A percentile compares a stretch with the other conserved stretches of the same genome.
phyloP scores from a whole-genome alignment of 805 yeast genomes.

The Saccharomycopsis fibuligera region DNA sequence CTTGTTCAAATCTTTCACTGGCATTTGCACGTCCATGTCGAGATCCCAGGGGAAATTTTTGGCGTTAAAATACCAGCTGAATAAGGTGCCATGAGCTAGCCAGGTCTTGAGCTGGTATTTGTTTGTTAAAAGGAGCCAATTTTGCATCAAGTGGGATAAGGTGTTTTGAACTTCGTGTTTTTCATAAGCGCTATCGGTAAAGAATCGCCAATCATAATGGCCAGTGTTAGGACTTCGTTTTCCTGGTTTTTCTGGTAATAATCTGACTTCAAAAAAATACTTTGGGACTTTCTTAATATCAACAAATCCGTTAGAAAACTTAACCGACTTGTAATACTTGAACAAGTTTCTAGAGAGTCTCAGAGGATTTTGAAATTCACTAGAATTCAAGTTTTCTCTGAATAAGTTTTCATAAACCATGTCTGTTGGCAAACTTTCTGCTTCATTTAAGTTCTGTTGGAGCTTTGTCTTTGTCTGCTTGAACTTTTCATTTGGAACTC shows the following conservation, averaged over 20 bases:
- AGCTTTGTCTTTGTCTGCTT: background rate
- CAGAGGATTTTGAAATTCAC: background rate
- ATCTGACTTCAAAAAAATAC: background rate
- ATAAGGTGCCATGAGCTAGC: slow-evolving; percentile 61
- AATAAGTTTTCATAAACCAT: background rate
- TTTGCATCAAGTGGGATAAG: slow-evolving; percentile 40
- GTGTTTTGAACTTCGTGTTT: slow-evolving; percentile 26
- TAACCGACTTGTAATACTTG: background rate
- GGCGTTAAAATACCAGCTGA: slow-evolving; percentile 62
- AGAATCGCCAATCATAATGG: slow-evolving; percentile 57
- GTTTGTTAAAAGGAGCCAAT: slow-evolving; percentile 43
- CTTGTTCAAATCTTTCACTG: slow-evolving; percentile 39
- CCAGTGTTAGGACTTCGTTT: background rate
- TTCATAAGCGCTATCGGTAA: slow-evolving; percentile 38
- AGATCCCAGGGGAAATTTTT: slow-evolving; percentile 58
- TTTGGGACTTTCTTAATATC: background rate
- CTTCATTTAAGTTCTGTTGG: background rate
- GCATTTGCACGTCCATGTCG: slow-evolving; percentile 60
- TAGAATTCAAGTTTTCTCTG: background rate
- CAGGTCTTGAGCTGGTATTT: slow-evolving; percentile 44
- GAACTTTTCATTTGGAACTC: background rate
- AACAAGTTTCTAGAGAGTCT: background rate
- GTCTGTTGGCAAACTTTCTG: background rate
- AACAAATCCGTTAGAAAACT: background rate
- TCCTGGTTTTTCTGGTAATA: background rate